phyloP scores from a whole-genome alignment of 2,329 filamentous ascomycete genomes.

The Arthrobotrys megalospora region DNA sequence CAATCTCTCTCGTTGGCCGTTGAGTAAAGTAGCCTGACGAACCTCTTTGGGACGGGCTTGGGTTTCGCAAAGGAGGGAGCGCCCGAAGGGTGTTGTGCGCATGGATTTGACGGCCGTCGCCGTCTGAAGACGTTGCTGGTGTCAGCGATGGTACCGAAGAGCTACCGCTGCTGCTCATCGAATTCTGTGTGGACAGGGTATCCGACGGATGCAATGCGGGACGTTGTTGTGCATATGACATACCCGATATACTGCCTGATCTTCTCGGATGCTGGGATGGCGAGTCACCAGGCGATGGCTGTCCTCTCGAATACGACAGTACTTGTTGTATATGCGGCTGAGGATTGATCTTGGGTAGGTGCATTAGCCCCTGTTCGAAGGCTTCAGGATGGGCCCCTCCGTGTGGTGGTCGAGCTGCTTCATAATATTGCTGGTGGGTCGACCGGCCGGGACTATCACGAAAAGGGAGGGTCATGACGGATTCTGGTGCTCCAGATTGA shows the following conservation, averaged over 20 bases:
- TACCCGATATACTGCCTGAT: constrained; percentile 57
- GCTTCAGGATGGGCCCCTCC: constrained; percentile 36
- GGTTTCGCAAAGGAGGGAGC: constrained; percentile 48
- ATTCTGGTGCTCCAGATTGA: constrained; percentile 26
- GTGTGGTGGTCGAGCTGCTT: constrained; percentile 31
- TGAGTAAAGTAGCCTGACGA: constrained; percentile 52
- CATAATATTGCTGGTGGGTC: constrained; percentile 43
- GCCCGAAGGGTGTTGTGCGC: constrained; percentile 36
- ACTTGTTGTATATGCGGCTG: constrained; percentile 64
- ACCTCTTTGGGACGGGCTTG: constrained; percentile 54
- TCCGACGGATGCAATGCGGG: constrained; percentile 52
- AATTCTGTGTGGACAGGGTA: constrained; percentile 61
- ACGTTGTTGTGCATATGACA: constrained; percentile 57
- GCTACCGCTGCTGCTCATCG: constrained; percentile 63
- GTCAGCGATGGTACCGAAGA: constrained; percentile 62
- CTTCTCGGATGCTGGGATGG: constrained; percentile 55
- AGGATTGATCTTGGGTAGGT: constrained; percentile 53
- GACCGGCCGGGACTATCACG: constrained; percentile 49
- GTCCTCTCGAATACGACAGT: constrained; percentile 63
- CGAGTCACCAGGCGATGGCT: constrained; percentile 62
- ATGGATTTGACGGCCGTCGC: constrained; percentile 62
- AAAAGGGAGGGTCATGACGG: constrained; percentile 38
- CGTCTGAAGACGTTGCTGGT: constrained; percentile 61
- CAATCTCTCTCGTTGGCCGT: constrained; percentile 41
- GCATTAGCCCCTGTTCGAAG: constrained; percentile 46